These are phyloP conservation scores for Auriscalpium orientale DNA, from an alignment of 768 basidiomycete species.

Conservation along the genomic window DNA sequence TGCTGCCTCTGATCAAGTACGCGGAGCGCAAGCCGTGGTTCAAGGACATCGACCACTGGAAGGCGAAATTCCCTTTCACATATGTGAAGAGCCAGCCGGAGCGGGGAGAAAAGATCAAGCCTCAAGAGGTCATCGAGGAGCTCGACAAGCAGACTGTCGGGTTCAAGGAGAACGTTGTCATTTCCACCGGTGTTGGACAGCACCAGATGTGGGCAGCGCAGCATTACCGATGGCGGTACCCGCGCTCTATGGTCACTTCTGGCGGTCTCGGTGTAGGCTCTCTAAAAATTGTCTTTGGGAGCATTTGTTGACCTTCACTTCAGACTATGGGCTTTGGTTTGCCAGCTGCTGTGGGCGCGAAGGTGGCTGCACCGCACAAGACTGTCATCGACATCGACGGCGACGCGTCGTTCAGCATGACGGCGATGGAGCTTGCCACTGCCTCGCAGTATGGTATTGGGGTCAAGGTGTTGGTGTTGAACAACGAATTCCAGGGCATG, in stretches of 20 bases:
- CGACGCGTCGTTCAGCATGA: constrained; percentile 98
- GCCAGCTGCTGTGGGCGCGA: constrained; percentile 91
- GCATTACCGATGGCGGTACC: constrained; percentile 83
- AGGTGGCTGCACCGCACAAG: constrained; percentile 91
- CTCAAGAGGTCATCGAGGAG: constrained; percentile 94
- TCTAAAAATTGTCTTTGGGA: constrained; percentile 2
- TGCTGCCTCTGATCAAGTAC: constrained; percentile 71
- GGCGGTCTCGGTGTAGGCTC: constrained; percentile 83
- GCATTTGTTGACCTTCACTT: not conserved
- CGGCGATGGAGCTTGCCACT: constrained; percentile 97
- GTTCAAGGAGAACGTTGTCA: constrained; percentile 78
- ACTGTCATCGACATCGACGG: constrained; percentile 95
- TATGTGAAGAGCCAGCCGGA: constrained; percentile 50
- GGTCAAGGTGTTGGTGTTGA: constrained; percentile 87
- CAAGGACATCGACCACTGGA: constrained; percentile 75
- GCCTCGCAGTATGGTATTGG: constrained; percentile 89
- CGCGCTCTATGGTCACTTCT: constrained; percentile 83
- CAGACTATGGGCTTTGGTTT: constrained; percentile 99
- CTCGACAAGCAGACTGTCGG: constrained; percentile 73
- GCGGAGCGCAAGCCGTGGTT: constrained; percentile 77
- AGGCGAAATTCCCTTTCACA: constrained; percentile 83
- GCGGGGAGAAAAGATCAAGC: constrained; percentile 73
- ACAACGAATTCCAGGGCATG: constrained; percentile 99
- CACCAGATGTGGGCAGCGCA: constrained; percentile 99
- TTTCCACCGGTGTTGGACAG: constrained; percentile 95